Base-by-base conservation (phyloP, 2,329 filamentous ascomycete genomes). In the Zymoseptoria ardabiliae region DNA sequence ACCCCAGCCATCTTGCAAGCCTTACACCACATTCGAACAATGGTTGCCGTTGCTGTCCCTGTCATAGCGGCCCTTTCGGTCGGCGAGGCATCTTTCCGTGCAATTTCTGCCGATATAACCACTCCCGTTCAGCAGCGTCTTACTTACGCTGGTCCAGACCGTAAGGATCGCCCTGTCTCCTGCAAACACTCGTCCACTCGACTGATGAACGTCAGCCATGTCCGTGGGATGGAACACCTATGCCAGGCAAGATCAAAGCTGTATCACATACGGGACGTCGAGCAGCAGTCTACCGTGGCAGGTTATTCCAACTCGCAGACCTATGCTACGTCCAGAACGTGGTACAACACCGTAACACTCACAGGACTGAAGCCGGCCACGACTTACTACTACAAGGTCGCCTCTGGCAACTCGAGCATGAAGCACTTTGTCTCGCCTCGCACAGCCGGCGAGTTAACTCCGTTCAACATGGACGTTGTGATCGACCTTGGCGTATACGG, bases 331-430 rank as follows among this genome's bases (percentile, higher is more conserved):
- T 83, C 82, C n/a, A 76, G 81, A 11, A 85, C 82, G 0, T 82
- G 75, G 64, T 77, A 76, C 41, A 80, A 83, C 62, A 72, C 73
- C 0, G 82, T 82, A 0, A 73, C 73, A 1, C 69, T 85, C 35
- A 72, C 73, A 0, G 73, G 67, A 6, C 70, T 85, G 20, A 71
- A 70, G 0, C 77, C 82, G 0, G 81, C 78, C 0, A 83, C 81
- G 1, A 82, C 76, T 0, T 85, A 85, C 70, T 85, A 82, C 73
- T 85, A 85, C 74, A 77, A 82, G 72, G 83, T 85, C 54, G 75
- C 74, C 8, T 83, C 81, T 2, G 79, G 75, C 25, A 85, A 85
- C 70, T 82, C 82, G 0, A 81, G 68, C 3, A 72, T 81, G 8
- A 76, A 78, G 35, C 76, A 80, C 48, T 85, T 85, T 70, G 65